Conservation (phyloP, 768 basidiomycete species). For the Sarcodon sp. region DNA sequence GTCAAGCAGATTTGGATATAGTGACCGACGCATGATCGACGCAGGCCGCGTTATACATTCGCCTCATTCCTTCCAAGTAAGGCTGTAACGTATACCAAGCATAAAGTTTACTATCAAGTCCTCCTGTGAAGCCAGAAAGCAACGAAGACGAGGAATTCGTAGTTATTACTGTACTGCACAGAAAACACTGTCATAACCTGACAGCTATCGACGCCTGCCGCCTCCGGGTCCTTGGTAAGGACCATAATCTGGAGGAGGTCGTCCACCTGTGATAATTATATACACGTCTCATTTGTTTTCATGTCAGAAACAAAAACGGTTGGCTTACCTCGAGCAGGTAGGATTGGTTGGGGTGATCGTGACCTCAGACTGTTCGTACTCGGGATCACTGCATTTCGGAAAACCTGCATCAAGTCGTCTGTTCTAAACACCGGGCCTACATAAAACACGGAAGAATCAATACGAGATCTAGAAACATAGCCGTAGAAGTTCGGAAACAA, state of each 20-base stretch:
- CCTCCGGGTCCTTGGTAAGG: constrained; percentile 70
- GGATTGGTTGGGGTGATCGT: constrained; percentile 40
- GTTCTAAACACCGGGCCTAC: constrained; percentile 82
- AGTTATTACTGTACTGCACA: no score
- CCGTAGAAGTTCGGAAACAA: constrained; percentile 15
- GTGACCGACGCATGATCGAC: no score
- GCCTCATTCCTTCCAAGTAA: no score
- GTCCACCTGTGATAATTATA: constrained; percentile 28
- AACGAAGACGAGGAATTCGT: no score
- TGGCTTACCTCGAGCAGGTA: constrained; percentile 29
- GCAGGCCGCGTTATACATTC: no score
- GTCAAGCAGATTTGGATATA: no score
- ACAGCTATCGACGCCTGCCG: constrained; percentile 18
- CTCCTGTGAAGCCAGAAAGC: no score
- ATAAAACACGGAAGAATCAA: constrained; percentile 2
- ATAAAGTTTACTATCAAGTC: no score
- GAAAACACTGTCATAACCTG: no score
- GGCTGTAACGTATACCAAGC: no score
- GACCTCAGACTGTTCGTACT: constrained; percentile 32
- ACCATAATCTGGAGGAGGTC: constrained; percentile 79
- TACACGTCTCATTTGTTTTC: constrained; percentile 1
- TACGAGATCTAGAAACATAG: constrained; percentile 1
- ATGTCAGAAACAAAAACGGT: background rate
- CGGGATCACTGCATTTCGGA: constrained; percentile 74
- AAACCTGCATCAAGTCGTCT: constrained; percentile 80